phyloP scores from a whole-genome alignment of 2,329 filamentous ascomycete genomes.

The Thielaviopsis musarum region DNA sequence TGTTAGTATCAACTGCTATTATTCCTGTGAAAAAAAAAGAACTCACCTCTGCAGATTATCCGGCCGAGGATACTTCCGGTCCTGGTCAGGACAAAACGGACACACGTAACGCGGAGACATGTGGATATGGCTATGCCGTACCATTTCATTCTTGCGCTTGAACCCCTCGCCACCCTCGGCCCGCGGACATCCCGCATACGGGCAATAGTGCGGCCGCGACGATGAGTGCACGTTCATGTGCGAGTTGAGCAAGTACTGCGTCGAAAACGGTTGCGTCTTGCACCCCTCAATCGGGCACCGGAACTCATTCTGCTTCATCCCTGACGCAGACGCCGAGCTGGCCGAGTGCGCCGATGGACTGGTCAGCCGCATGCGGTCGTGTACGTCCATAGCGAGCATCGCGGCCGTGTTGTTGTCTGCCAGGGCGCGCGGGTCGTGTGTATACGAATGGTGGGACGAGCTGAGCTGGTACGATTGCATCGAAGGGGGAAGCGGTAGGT shows the following conservation, averaged over 20 bases:
- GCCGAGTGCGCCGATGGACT: conserved; percentile 2
- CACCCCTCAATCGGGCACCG: conserved; percentile 34
- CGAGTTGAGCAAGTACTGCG: conserved; percentile 61
- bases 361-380: conserved; percentile 3
- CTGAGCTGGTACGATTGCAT: conserved; percentile 8
- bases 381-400: not conserved
- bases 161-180: conserved; percentile 50
- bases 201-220: conserved; percentile 47
- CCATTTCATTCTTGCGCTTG: conserved; percentile 60
- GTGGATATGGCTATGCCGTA: conserved; percentile 70
- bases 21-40: not conserved
- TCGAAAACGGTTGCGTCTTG: conserved; percentile 58
- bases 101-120: conserved; percentile 90
- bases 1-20: not conserved
- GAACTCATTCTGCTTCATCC: conserved; percentile 2
- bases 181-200: conserved; percentile 43
- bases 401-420: not conserved
- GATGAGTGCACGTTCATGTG: conserved; percentile 58
- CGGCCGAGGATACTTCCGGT: conserved; percentile 86
- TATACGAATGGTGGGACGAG: conserved; percentile 6
- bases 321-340: not conserved
- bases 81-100: conserved; percentile 83
- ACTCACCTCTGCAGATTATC: conserved; percentile 85
- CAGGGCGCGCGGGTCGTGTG: not conserved
- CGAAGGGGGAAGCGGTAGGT: not conserved